A percentile compares a stretch with the other conserved stretches of the same genome.
Conservation (phyloP, 345 rosid species). For the Boechera divaricarpa region DNA sequence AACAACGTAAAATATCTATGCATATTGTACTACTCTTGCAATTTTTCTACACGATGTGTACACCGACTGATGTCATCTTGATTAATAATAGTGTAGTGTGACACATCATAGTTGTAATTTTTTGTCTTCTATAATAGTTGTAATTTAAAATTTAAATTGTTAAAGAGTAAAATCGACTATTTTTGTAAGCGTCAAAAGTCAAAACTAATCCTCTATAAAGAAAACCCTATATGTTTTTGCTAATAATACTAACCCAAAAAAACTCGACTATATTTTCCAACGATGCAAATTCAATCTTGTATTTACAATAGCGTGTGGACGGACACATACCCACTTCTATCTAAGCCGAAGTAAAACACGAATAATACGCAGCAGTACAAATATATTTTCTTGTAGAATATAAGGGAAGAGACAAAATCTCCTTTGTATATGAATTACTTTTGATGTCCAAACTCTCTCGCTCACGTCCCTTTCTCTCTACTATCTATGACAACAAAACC, state of each 20-base stretch:
- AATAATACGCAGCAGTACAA: constrained; percentile 15
- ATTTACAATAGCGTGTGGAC: not conserved
- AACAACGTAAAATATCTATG: no score
- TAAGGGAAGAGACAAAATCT: constrained; percentile 28
- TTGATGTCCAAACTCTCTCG: constrained; percentile 31
- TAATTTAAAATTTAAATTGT: not conserved
- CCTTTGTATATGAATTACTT: constrained; percentile 4
- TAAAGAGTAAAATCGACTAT: not conserved
- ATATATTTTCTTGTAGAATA: constrained; percentile 14
- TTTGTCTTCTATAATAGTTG: not conserved
- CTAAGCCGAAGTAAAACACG: constrained; percentile 7
- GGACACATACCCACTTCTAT: constrained; percentile 9
- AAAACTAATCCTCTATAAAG: not conserved
- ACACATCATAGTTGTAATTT: not conserved
- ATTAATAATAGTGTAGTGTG: no score
- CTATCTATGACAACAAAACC: constrained; percentile 17
- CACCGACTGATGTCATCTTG: no score
- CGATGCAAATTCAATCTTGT: not conserved
- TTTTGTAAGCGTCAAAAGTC: not conserved
- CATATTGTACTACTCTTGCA: no score
- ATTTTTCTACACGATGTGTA: no score
- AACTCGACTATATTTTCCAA: not conserved
- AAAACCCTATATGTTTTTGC: not conserved
- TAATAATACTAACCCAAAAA: not conserved
- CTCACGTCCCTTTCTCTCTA: constrained; percentile 41